phyloP scores from a whole-genome alignment of 2,329 filamentous ascomycete species.

The Aureobasidium zeae region DNA sequence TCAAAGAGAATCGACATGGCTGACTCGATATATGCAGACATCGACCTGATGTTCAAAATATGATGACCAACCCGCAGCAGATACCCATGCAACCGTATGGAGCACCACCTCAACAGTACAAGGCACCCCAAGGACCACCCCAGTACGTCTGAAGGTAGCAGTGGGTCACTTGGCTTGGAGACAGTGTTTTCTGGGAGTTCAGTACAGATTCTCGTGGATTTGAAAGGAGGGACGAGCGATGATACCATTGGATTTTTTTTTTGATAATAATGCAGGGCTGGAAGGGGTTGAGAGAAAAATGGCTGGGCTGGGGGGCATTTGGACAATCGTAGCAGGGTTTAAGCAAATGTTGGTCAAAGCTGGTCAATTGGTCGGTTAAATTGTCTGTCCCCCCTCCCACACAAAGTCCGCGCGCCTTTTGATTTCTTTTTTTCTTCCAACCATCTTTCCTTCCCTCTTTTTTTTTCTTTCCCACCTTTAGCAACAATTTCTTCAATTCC shows the following conservation, averaged over 20 bases:
- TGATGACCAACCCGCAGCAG: constrained; percentile 24
- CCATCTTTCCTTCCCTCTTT: neutral
- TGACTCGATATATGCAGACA: constrained; percentile 19
- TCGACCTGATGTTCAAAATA: constrained; percentile 30
- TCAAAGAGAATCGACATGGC: neutral
- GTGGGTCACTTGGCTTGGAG: too few relatives aligned
- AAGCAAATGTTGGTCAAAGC: constrained; percentile 15
- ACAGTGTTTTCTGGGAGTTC: neutral
- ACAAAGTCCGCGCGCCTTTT: constrained; percentile 1
- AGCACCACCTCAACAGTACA: constrained; percentile 22
- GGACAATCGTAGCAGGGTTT: too few relatives aligned
- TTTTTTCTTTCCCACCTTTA: neutral
- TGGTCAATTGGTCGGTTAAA: constrained; percentile 9
- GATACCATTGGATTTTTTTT: constrained; percentile 9
- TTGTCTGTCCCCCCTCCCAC: too few relatives aligned
- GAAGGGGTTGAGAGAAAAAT: neutral
- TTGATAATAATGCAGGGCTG: neutral
- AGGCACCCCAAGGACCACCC: constrained; percentile 20
- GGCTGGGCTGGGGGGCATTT: too few relatives aligned
- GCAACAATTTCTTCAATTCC: too few relatives aligned
- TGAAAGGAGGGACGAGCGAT: too few relatives aligned
- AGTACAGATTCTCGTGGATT: too few relatives aligned
- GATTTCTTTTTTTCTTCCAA: neutral
- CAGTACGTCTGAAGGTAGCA: constrained; percentile 17
- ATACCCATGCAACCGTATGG: constrained; percentile 28